Base-by-base conservation (phyloP, 805 yeast species). In the Kodamaea fukazawae region DNA sequence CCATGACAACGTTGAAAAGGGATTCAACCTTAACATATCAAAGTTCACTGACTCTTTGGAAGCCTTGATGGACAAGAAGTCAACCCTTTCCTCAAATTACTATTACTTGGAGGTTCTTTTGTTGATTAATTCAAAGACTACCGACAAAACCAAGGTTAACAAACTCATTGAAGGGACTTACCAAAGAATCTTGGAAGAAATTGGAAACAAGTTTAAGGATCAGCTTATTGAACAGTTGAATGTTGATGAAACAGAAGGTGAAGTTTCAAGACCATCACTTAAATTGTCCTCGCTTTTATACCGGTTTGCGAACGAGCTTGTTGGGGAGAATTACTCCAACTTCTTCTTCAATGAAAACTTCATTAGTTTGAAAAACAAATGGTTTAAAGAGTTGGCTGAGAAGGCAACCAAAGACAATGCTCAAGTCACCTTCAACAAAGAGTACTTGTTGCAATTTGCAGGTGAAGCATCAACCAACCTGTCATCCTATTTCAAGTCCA, bases 311-410 rank as follows among this genome's bases (percentile, higher is more conserved):
- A 38, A 42, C 9, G 34, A 15, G 13, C 35, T 23, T 31, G 11
- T 15, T 33, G 40, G 17, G 14, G 29, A 35, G n/a, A 46, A 48
- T 8, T 51, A 46, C 32, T 47, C 54, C 16, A 48, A 46, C 9
- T 50, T 63, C 9, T 61, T 60, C 34, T 43, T 53, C 41, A 51
- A 56, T 29, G 42, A 37, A 1, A 37, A 44, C 14, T 46, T 53
- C 11, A 46, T 30, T 13, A 32, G 42, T n/a, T 36, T 40, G n/a
- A 69, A 68, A 45, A 62, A 61, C 39, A 37, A 49, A 4, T 67
- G 71, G 71, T 37, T 57, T 18, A 37, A 37, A 16, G 37, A 42
- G 3, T 18, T 31, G n/a, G 34, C 46, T 2, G 13, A 32, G 12
- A 33, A 17, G 7, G 40, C 23, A 12, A 41, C 23, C 10, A 32